Conservation (phyloP, 2,329 filamentous ascomycete genomes). For the Diplodia sapinea region DNA sequence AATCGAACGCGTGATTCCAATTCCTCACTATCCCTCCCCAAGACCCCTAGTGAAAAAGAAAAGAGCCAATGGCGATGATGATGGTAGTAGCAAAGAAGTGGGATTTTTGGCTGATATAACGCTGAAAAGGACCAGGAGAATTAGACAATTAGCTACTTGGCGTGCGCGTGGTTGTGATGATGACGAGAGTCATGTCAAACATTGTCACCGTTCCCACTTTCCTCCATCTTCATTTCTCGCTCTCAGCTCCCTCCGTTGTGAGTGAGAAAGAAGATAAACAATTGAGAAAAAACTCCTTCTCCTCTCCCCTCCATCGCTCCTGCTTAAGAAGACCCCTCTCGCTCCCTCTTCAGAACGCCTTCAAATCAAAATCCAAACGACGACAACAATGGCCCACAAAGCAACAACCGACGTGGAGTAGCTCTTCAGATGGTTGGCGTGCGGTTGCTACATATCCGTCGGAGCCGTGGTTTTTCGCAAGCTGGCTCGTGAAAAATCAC, state of each 20-base stretch:
- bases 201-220: conserved; percentile 11
- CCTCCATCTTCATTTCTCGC: background rate
- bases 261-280: conserved; percentile 4
- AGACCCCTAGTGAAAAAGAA: background rate
- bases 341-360: background rate
- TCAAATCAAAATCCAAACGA: conserved; percentile 15
- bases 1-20: conserved; percentile 5
- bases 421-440: conserved; percentile 13
- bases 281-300: background rate
- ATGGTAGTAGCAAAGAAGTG: background rate
- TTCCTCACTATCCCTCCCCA: background rate
- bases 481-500: conserved; percentile 17
- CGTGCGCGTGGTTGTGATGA: conserved; percentile 12
- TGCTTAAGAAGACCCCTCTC: background rate
- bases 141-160: conserved; percentile 29
- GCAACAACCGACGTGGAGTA: background rate
- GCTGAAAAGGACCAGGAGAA: conserved; percentile 13
- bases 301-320: conserved; percentile 1
- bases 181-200: conserved; percentile 13
- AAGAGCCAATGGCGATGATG: background rate
- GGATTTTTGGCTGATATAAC: conserved; percentile 6
- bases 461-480: conserved; percentile 10
- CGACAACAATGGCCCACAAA: conserved; percentile 2
- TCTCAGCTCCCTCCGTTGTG: background rate
- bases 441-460: conserved; percentile 15